Base-by-base conservation (phyloP, 345 rosid species). In the Microcos paniculata region DNA sequence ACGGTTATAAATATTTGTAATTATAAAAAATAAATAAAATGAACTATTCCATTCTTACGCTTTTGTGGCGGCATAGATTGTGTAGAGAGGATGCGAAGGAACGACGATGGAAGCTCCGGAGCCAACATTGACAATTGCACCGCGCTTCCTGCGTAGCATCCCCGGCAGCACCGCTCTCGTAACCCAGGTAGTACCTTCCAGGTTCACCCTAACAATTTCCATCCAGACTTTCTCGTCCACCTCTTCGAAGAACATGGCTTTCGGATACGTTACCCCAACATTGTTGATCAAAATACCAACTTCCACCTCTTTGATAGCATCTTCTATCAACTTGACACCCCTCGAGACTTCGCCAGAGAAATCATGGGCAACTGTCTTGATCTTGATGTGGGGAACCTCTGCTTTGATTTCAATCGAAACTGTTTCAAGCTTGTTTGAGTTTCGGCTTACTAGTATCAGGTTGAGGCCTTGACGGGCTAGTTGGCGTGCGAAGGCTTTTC, bases 11-110 rank as follows among this genome's bases (percentile, higher is more conserved):
- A n/a, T n/a, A n/a, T n/a, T n/a, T n/a, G n/a, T n/a, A n/a, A n/a
- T n/a, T n/a, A n/a, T n/a, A n/a, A n/a, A n/a, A n/a, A n/a, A n/a
- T 7, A 35, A 35, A 35, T 35, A 2, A 35, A 35, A 1, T 49
- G 38, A 43, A 45, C 28, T 10, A 30, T 35, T 35, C 40, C 40
- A 31, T 15, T 61, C 89, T 84, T 85, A 96, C 99, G 92, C 92
- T 90, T 96, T 96, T n/a, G 99, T 89, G 28, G 99, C 97, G 31
- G 92, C 97, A 72, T 96, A 96, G 57, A 93, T 77, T 35, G 99
- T 79, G 79, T 71, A 93, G 75, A 93, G 97, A 82, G 98, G 98
- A 88, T 93, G 96, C 5, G 98, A 91, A 79, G 99, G 98, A n/a
- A 93, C 90, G 43, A 90, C 96, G 77, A 81, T 79, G 67, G 89